These are phyloP conservation scores for Azolla pinnata DNA, from an alignment of 75 land plant species.

Conservation along the genomic window DNA sequence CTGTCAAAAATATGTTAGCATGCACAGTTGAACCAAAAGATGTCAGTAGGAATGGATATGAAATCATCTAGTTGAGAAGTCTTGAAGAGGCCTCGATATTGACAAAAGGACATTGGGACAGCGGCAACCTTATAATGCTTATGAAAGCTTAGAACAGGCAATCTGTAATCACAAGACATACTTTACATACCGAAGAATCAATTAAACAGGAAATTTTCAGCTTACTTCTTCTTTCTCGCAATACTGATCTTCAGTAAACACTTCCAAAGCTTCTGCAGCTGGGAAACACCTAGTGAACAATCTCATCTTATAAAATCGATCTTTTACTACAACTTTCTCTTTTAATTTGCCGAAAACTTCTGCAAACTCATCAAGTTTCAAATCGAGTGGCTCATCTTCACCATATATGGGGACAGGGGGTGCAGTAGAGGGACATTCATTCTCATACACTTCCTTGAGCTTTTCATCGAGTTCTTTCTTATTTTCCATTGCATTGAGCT, in stretches of 20 bases:
- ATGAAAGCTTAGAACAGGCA: too few relatives aligned
- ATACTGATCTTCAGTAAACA: constrained; percentile 72
- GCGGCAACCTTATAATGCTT: too few relatives aligned
- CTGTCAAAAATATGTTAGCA: too few relatives aligned
- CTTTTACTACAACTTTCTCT: constrained; percentile 44
- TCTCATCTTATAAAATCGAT: constrained; percentile 58
- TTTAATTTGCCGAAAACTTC: constrained; percentile 51
- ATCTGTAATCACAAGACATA: background rate
- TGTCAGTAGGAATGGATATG: too few relatives aligned
- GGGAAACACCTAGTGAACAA: constrained; percentile 54
- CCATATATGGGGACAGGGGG: constrained; percentile 59
- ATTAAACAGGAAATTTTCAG: too few relatives aligned
- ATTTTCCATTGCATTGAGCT: constrained; percentile 43
- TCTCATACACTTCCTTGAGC: constrained; percentile 35
- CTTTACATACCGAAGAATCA: too few relatives aligned
- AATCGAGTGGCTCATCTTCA: constrained; percentile 62
- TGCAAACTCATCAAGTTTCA: constrained; percentile 54
- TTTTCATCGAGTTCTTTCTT: constrained; percentile 55
- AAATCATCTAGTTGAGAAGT: too few relatives aligned
- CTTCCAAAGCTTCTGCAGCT: constrained; percentile 74
- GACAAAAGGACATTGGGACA: too few relatives aligned
- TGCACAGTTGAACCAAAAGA: too few relatives aligned
- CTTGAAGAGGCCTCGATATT: too few relatives aligned
- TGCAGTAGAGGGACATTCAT: constrained; percentile 43
- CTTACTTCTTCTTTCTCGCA: constrained; percentile 74